Evolutionary conservation across 352 stramenopile species (phyloP).

Genomic region (Globisporangium radiosum): DNA sequence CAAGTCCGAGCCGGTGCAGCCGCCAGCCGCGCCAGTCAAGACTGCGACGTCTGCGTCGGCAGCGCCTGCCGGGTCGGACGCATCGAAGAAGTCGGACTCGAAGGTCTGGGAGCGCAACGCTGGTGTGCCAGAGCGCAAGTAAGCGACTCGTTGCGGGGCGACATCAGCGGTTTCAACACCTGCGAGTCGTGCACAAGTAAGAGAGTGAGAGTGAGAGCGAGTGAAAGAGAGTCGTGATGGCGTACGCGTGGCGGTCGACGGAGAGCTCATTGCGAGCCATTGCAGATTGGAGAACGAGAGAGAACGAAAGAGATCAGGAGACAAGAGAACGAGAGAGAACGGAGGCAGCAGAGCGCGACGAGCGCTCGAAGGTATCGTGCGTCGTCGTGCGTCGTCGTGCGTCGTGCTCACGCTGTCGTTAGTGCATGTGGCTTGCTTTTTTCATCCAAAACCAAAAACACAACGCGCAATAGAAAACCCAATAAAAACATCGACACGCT

Average conservation of each 20-base stretch:
- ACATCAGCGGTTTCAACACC: neutral
- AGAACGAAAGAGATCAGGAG: neutral
- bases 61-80: constrained; percentile 1
- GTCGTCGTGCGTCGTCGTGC: no score
- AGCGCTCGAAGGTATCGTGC: neutral
- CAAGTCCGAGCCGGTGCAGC: constrained; percentile 51
- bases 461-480: constrained; percentile 18
- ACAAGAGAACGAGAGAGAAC: neutral
- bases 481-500: constrained; percentile 20
- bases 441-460: no score
- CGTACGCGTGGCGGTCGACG: no score
- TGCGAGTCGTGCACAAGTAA: neutral
- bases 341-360: neutral
- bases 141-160: neutral
- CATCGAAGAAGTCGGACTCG: constrained; percentile 19
- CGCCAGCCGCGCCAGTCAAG: constrained; percentile 28
- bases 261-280: no score
- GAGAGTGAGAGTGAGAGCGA: neutral
- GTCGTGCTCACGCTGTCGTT: no score
- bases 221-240: no score
- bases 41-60: constrained; percentile 1
- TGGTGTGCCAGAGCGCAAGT: neutral
- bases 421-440: no score
- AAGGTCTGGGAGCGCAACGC: constrained; percentile 16
- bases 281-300: neutral